Conservation (phyloP, 1,139 yeast species). For the Taphrina deformans region DNA sequence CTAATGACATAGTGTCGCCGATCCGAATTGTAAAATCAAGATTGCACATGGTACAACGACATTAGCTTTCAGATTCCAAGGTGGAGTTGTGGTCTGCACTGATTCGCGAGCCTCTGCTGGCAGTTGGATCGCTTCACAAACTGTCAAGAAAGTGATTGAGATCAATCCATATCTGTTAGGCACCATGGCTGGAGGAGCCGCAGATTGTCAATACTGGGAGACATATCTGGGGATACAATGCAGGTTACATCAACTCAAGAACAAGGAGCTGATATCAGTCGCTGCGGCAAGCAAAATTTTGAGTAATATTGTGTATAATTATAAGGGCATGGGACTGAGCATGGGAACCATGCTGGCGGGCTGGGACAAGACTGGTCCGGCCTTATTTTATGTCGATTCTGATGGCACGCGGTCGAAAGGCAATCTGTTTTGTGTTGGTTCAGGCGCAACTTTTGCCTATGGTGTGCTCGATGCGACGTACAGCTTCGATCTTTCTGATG, state of each 20-base stretch:
- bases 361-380: slow-evolving; percentile 92
- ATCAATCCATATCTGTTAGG: slow-evolving; percentile 88
- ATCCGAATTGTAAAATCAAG: slow-evolving; percentile 92
- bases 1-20: slow-evolving; percentile 43
- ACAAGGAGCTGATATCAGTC: slow-evolving; percentile 90
- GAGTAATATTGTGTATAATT: slow-evolving; percentile 81
- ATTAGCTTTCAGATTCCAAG: slow-evolving; percentile 90
- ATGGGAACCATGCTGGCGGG: slow-evolving; percentile 54
- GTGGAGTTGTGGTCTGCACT: slow-evolving; percentile 65
- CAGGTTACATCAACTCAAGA: slow-evolving; percentile 88
- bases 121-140: slow-evolving; percentile 73
- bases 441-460: slow-evolving; percentile 99
- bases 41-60: slow-evolving; percentile 99
- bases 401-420: slow-evolving; percentile 97
- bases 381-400: slow-evolving; percentile 92
- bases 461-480: slow-evolving; percentile 94
- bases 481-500: slow-evolving; percentile 84
- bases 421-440: slow-evolving; percentile 94
- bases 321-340: slow-evolving; percentile 97
- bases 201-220: slow-evolving; percentile 99
- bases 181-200: slow-evolving; percentile 99
- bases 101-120: slow-evolving; percentile 36
- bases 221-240: slow-evolving; percentile 98
- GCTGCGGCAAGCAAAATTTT: slow-evolving; percentile 96
- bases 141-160: slow-evolving; percentile 94